These are phyloP conservation scores for Plasmodium knowlesi DNA, from an alignment of 169 alveolate species.

Conservation along the genomic window DNA sequence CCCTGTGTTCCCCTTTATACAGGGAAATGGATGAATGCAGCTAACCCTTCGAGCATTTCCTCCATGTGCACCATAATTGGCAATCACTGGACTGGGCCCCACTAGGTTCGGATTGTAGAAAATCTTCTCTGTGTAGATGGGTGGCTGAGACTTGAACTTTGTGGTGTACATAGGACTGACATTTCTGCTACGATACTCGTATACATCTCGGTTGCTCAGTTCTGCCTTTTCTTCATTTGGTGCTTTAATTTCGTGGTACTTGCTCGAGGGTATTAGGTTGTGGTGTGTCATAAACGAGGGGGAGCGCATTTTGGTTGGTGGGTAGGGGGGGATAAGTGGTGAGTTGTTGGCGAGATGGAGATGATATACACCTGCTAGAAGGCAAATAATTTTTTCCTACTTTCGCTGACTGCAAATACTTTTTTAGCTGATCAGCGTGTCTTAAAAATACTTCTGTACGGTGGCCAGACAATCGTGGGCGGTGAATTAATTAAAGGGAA, in stretches of 20 bases:
- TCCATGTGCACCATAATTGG: not conserved
- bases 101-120: constrained; percentile 9
- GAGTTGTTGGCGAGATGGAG: not conserved
- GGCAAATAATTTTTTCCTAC: not conserved
- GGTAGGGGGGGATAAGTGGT: not conserved
- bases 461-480: not conserved
- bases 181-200: constrained; percentile 10
- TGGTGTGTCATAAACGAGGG: constrained; percentile 4
- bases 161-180: not conserved
- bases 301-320: not conserved
- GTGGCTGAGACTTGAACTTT: not conserved
- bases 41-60: constrained; percentile 1
- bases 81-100: not conserved
- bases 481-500: not conserved
- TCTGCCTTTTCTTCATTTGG: not conserved
- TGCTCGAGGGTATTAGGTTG: constrained; percentile 12
- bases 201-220: constrained; percentile 5
- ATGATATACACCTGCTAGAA: not conserved
- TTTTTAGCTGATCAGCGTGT: not conserved
- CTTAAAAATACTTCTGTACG: not conserved
- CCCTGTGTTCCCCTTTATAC: constrained; percentile 2
- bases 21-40: constrained; percentile 43
- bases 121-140: constrained; percentile 1
- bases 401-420: not conserved
- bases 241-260: constrained; percentile 2